Evolutionary conservation across 495 filamentous ascomycete species (phyloP), one percentile per base, ranked within the genome.

Genomic region (Neurospora sublineolata): DNA sequence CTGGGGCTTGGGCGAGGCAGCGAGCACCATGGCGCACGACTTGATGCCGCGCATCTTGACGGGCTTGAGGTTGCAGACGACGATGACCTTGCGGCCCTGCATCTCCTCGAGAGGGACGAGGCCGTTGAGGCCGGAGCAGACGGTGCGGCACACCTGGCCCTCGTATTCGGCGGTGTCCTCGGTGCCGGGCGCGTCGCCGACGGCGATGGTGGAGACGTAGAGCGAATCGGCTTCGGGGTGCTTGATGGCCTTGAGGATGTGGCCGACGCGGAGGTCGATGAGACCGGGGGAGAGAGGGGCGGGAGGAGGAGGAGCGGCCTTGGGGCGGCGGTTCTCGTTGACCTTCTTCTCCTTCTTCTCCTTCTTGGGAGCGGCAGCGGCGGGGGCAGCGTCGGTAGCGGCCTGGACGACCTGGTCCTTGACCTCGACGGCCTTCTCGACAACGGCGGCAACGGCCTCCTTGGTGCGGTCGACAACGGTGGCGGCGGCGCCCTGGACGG

Each of bases 31-130:
- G 71, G 95, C 95, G 41, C 84, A 87, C 67, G 92, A 95, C 84
- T 97, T 97, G 83, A 99, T 92, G 71, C 96, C 94, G 42, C 96
- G 90, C 95, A 99, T 98, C 76, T 94, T 97, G 75, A 97, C 95
- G 12, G 95, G 95, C 87, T 99, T 99, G 76, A 99, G 85, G 81
- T 99, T 99, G 85, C 93, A 96, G 30, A 99, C 94, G 12, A 92
- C 91, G 52, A 98, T 88, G 67, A 99, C 93, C 85, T 94, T 97
- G 76, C 96, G 91, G 77, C 87, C 89, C 81, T 99, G 95, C 96
- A 99, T 97, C 81, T 97, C 93, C 81, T 89, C 92, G 69, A 99
- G 85, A 0, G 95, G 95, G 2, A 99, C 81, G 20, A 98, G 86
- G 1, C 96, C 96, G 81, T 97, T 97, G 72, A 99, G 84, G 33